Percentiles rank a stretch among this genome's conserved stretches.
These are phyloP conservation scores for Aspergillus avenaceus DNA, from an alignment of 495 filamentous ascomycete species.

Conservation along the genomic window DNA sequence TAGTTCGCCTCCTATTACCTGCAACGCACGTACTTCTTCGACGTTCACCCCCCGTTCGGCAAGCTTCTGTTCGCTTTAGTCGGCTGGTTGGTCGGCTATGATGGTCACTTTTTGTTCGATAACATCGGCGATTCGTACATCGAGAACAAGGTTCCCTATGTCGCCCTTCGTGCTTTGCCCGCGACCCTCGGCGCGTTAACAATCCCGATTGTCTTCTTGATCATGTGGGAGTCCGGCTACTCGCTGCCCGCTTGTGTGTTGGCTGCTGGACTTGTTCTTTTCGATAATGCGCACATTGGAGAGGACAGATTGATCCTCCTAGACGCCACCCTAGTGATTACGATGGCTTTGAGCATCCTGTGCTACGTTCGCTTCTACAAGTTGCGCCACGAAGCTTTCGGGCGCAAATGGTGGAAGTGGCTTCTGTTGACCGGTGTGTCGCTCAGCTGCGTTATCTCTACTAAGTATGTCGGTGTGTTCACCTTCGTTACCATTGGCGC, in stretches of 20 bases:
- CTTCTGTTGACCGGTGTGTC: constrained; percentile 89
- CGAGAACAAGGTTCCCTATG: constrained; percentile 92
- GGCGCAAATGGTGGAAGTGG: constrained; percentile 99
- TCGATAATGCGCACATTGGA: constrained; percentile 98
- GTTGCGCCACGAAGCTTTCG: constrained; percentile 81
- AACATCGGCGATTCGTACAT: constrained; percentile 99
- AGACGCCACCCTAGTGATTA: constrained; percentile 88
- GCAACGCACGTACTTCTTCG: constrained; percentile 98
- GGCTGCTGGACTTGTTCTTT: constrained; percentile 80
- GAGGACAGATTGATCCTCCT: constrained; percentile 94
- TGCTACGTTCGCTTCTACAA: constrained; percentile 98
- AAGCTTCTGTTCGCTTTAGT: constrained; percentile 71
- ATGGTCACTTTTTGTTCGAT: constrained; percentile 96
- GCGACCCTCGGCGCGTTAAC: constrained; percentile 88
- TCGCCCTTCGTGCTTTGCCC: constrained; percentile 91
- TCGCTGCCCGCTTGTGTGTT: constrained; percentile 88
- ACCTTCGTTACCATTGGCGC: constrained; percentile 96
- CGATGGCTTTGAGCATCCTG: constrained; percentile 90
- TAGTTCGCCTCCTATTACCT: constrained; percentile 97
- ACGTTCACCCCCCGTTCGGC: constrained; percentile 97
- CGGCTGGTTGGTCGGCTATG: constrained; percentile 93
- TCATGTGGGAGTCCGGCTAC: constrained; percentile 99
- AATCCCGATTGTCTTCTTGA: constrained; percentile 89
- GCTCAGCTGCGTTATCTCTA: constrained; percentile 95
- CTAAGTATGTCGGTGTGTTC: constrained; percentile 95